Conservation (phyloP, 2,329 filamentous ascomycete genomes). For the Gremmenia infestans region DNA sequence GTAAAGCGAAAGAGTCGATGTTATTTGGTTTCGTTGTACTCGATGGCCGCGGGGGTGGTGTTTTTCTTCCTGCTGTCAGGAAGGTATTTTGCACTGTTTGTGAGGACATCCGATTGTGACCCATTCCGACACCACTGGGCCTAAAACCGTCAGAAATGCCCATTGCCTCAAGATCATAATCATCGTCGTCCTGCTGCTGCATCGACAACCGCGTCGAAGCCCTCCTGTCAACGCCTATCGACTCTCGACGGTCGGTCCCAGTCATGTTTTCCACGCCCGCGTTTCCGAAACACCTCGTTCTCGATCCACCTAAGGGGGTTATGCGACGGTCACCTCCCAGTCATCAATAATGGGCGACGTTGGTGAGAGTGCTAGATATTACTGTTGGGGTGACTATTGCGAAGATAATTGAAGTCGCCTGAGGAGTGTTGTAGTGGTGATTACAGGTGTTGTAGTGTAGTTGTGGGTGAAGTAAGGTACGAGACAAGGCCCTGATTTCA, state of each 20-base stretch:
- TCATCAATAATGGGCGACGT: conserved; percentile 13
- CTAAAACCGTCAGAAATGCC: conserved; percentile 50
- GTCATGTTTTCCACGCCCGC: conserved; percentile 35
- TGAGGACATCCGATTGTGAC: conserved; percentile 20
- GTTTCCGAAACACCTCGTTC: conserved; percentile 11
- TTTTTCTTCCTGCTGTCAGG: conserved; percentile 23
- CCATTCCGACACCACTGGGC: conserved; percentile 27
- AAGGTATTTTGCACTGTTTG: conserved; percentile 16
- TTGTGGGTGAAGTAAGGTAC: background rate
- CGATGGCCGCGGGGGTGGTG: conserved; percentile 40
- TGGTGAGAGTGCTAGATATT: background rate
- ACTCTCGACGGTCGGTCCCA: conserved; percentile 35
- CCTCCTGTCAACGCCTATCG: conserved; percentile 37
- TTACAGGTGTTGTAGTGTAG: background rate
- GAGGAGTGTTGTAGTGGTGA: background rate
- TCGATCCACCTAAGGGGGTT: conserved; percentile 9
- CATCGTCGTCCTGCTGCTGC: conserved; percentile 40
- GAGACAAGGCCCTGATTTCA: too few relatives aligned
- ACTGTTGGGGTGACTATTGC: background rate
- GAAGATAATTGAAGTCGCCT: background rate
- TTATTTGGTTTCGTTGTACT: conserved; percentile 51
- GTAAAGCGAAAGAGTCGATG: conserved; percentile 47
- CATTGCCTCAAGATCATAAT: conserved; percentile 46
- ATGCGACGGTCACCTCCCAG: conserved; percentile 6
- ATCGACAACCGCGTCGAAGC: conserved; percentile 40